phyloP scores from a whole-genome alignment of 2,329 filamentous ascomycete genomes.

The Alternaria conjuncta region DNA sequence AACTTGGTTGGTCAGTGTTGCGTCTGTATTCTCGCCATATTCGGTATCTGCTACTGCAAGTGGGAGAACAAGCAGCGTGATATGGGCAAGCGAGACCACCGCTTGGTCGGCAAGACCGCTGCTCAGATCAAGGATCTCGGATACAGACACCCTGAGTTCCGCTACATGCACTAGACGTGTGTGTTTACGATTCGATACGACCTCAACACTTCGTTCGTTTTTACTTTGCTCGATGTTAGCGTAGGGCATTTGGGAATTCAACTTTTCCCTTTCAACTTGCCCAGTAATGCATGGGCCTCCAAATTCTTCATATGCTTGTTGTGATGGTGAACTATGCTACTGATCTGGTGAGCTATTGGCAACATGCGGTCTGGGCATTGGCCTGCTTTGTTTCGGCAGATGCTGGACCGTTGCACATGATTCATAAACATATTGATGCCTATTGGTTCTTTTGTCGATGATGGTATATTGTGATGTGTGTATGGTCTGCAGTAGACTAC shows the following conservation, averaged over 20 bases:
- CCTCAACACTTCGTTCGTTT: conserved; percentile 14
- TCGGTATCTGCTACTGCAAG: conserved; percentile 60
- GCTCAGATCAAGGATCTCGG: conserved; percentile 58
- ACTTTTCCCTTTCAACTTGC: not conserved
- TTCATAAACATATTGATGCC: not conserved
- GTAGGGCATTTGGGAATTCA: conserved; percentile 4
- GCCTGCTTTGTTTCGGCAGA: not conserved
- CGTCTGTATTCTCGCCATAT: conserved; percentile 54
- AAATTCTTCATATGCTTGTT: not conserved
- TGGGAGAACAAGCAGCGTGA: conserved; percentile 61
- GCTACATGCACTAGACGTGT: conserved; percentile 57
- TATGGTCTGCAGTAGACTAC: not conserved
- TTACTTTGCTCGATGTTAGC: conserved; percentile 5
- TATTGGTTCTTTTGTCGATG: not conserved
- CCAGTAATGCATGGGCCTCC: not conserved
- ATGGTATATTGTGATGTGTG: not conserved
- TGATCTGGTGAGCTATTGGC: not conserved
- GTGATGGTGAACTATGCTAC: not conserved
- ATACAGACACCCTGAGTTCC: conserved; percentile 62
- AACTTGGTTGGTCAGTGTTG: conserved; percentile 60
- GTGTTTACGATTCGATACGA: not conserved
- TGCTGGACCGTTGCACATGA: not conserved
- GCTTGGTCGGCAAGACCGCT: conserved; percentile 58
- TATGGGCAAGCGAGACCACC: conserved; percentile 56
- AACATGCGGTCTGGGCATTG: not conserved